phyloP scores from a whole-genome alignment of 805 yeast genomes.

The Priceomyces castillae region DNA sequence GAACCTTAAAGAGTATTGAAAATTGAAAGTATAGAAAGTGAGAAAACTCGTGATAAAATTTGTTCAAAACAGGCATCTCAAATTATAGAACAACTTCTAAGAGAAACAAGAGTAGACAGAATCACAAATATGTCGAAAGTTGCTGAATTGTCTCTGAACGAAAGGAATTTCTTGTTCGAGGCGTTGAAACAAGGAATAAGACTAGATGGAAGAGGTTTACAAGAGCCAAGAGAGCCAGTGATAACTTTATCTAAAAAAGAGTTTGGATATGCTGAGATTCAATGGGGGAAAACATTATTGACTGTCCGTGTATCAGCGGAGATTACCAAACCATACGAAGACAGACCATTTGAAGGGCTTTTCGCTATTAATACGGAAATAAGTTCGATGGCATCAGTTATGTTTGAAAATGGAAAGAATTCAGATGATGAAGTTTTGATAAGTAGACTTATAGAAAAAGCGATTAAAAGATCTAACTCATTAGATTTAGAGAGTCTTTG shows the following conservation, averaged over 20 bases:
- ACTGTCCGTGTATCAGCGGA: conserved; percentile 73
- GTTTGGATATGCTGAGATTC: conserved; percentile 78
- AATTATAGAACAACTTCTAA: not conserved
- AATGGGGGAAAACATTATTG: conserved; percentile 69
- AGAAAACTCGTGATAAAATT: not conserved
- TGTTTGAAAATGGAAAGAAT: conserved; percentile 70
- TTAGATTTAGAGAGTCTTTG: conserved; percentile 88
- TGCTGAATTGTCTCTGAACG: conserved; percentile 61
- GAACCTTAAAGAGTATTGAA: conserved; percentile 28
- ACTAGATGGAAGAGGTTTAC: conserved; percentile 64
- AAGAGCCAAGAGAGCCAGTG: conserved; percentile 58
- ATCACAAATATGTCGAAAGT: conserved; percentile 60
- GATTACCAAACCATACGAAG: conserved; percentile 78
- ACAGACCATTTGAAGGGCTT: conserved; percentile 90
- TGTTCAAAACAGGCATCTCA: not conserved
- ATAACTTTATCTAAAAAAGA: conserved; percentile 62
- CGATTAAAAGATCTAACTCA: conserved; percentile 86
- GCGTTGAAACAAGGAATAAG: conserved; percentile 63
- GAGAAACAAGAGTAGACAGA: no score
- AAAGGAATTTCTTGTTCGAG: conserved; percentile 57
- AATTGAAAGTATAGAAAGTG: no score
- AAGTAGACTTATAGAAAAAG: conserved; percentile 83
- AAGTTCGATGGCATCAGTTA: conserved; percentile 85
- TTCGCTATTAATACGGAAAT: conserved; percentile 83
- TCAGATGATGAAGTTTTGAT: conserved; percentile 81